A percentile compares a stretch with the other conserved stretches of the same genome.
These are phyloP conservation scores for Murraya paniculata DNA, from an alignment of 345 rosid genomes.

Conservation along the genomic window DNA sequence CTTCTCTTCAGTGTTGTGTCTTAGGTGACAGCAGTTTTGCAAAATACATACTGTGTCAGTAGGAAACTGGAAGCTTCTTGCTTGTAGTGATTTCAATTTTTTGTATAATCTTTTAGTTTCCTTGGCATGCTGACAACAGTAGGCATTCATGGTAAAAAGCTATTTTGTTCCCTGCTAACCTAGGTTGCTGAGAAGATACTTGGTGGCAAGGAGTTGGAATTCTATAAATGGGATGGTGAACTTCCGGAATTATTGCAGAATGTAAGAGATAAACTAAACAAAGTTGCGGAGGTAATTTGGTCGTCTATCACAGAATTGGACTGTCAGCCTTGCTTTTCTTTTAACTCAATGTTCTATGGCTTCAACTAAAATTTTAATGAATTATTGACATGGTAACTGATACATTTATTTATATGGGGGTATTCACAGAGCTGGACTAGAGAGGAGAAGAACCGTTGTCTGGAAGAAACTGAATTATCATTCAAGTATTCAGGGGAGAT, in stretches of 20 bases:
- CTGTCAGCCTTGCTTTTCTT: not conserved
- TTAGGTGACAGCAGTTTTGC: not conserved
- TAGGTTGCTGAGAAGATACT: constrained; percentile 78
- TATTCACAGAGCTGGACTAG: constrained; percentile 72
- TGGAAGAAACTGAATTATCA: constrained; percentile 94
- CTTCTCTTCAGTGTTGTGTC: not conserved
- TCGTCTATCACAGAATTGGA: not conserved
- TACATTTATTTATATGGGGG: not conserved
- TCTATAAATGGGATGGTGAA: constrained; percentile 91
- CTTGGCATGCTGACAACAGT: not conserved
- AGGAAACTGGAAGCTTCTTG: not conserved
- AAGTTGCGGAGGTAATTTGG: constrained; percentile 59
- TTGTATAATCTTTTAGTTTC: not conserved
- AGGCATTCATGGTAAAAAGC: not conserved
- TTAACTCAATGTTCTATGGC: not conserved
- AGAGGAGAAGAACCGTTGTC: constrained; percentile 85
- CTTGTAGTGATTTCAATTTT: not conserved
- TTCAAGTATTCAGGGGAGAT: constrained; percentile 88
- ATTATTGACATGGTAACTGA: constrained; percentile 1
- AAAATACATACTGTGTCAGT: not conserved
- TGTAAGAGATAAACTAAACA: constrained; percentile 75
- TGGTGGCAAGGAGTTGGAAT: constrained; percentile 59
- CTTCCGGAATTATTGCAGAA: constrained; percentile 71
- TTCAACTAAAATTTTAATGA: not conserved
- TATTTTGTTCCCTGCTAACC: not conserved